Conservation (phyloP, 1,284 basidiomycete genomes). For the Ganoderma multipileum region DNA sequence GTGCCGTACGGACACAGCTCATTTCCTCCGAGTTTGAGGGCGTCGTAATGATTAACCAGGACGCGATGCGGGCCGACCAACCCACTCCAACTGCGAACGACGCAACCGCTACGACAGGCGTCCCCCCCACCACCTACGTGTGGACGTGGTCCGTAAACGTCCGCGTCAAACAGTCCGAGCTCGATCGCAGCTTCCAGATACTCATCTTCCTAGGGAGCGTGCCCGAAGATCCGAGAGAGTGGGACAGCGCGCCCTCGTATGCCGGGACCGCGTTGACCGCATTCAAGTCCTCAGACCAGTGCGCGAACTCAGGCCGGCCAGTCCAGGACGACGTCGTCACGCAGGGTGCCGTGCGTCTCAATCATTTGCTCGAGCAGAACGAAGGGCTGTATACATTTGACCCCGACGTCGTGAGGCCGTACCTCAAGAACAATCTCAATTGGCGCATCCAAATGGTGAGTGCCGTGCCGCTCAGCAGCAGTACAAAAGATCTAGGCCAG, state of each 20-base stretch:
- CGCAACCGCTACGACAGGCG: neutral
- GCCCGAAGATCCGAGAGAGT: slow-evolving; percentile 43
- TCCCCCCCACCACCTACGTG: neutral
- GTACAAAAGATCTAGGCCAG: no score
- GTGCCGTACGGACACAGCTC: no score
- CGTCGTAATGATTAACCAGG: no score
- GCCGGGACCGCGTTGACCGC: slow-evolving; percentile 46
- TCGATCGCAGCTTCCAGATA: slow-evolving; percentile 47
- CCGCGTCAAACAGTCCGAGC: slow-evolving; percentile 47
- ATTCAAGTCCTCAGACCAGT: slow-evolving; percentile 40
- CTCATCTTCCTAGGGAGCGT: slow-evolving; percentile 49
- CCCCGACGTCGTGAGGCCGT: slow-evolving; percentile 45
- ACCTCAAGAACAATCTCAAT: slow-evolving; percentile 44
- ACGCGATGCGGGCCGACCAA: neutral
- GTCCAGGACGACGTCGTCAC: slow-evolving; percentile 43
- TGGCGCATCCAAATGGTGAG: slow-evolving; percentile 43
- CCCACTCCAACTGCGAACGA: neutral
- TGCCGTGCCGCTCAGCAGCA: neutral
- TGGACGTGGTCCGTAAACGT: slow-evolving; percentile 50
- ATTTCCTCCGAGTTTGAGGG: no score
- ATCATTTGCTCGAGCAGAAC: slow-evolving; percentile 39
- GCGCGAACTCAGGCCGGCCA: neutral
- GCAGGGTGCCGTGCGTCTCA: slow-evolving; percentile 59
- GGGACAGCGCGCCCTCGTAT: slow-evolving; percentile 41
- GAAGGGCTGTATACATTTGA: slow-evolving; percentile 39